These are phyloP conservation scores for Pleurotus salmoneostramineus DNA, from an alignment of 768 basidiomycete genomes.

Conservation along the genomic window DNA sequence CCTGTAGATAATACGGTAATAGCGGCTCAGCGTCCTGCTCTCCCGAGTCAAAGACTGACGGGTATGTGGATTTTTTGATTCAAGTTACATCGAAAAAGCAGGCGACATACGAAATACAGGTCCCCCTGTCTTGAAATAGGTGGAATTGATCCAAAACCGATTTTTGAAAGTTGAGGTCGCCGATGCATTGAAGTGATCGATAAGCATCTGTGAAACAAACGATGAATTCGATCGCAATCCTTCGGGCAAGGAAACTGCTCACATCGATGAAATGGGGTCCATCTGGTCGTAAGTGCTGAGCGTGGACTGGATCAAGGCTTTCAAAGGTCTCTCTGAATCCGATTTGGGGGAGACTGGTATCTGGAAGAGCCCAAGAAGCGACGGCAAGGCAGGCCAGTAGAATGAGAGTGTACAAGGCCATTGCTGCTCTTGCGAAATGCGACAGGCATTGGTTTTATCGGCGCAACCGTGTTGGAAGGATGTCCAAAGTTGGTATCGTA, in stretches of 20 bases:
- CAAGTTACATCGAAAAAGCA: not conserved
- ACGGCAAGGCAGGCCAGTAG: too few species aligned
- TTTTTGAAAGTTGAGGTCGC: slow-evolving; percentile 34
- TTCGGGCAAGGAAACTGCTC: not conserved
- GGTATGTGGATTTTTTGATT: not conserved
- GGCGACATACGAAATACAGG: slow-evolving; percentile 40
- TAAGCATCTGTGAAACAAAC: slow-evolving; percentile 29
- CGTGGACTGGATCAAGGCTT: not conserved
- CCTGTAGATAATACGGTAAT: slow-evolving; percentile 45
- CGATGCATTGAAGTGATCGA: slow-evolving; percentile 39
- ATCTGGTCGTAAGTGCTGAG: not conserved
- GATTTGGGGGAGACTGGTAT: not conserved
- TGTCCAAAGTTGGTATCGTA: not conserved
- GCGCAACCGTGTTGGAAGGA: not conserved
- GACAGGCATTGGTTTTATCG: not conserved
- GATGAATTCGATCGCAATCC: not conserved
- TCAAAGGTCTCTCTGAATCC: not conserved
- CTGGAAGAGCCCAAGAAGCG: too few species aligned
- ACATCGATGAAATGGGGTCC: not conserved
- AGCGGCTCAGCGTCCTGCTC: slow-evolving; percentile 46
- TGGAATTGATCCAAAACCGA: slow-evolving; percentile 46
- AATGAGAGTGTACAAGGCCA: too few species aligned
- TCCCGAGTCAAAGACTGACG: slow-evolving; percentile 48
- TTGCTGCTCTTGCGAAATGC: too few species aligned
- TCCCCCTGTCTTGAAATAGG: slow-evolving; percentile 42